Conservation (phyloP, 116 monocot species). For the Cymodocea nodosa region DNA sequence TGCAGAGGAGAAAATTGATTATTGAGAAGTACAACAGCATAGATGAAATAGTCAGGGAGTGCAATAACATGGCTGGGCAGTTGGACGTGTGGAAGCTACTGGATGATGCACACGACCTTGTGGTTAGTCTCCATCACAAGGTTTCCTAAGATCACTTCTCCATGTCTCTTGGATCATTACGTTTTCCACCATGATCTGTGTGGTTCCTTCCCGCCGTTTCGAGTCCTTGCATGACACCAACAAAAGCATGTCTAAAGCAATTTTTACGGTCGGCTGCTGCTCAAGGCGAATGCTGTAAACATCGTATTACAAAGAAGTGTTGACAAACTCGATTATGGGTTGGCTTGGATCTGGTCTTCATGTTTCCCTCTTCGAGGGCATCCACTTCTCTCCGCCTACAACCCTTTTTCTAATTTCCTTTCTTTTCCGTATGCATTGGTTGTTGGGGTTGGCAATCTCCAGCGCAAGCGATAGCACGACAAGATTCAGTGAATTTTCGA, state of each 20-base stretch:
- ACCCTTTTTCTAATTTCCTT: no score
- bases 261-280: neutral
- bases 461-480: no score
- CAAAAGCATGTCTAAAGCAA: no score
- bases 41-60: conserved; percentile 24
- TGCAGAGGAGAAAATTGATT: conserved; percentile 20
- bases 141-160: conserved; percentile 1
- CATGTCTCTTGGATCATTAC: neutral
- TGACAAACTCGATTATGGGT: no score
- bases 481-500: no score
- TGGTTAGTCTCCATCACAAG: conserved; percentile 13
- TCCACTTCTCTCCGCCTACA: no score
- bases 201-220: neutral
- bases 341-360: no score
- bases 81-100: conserved; percentile 24
- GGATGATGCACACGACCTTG: conserved; percentile 22
- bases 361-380: no score
- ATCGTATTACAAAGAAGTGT: no score
- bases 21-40: conserved; percentile 22
- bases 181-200: neutral
- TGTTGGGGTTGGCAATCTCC: no score
- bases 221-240: neutral
- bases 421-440: no score
- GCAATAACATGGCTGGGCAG: conserved; percentile 19
- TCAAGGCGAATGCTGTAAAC: no score